Conservation (phyloP, 2,329 filamentous ascomycete genomes). For the Colletotrichum filicis region DNA sequence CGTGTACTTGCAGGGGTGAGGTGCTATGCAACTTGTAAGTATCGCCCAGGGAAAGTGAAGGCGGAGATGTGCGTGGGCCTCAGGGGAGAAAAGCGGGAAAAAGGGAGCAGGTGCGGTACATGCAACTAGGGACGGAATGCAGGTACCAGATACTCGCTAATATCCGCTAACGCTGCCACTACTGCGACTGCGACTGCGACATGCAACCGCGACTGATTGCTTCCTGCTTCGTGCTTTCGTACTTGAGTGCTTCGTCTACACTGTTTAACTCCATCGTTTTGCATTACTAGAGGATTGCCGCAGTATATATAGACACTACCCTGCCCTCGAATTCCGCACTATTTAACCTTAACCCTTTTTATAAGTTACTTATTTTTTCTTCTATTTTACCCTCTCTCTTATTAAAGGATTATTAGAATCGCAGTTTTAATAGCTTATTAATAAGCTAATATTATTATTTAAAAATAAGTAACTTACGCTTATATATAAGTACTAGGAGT, state of each 20-base stretch:
- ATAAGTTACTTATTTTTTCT: too few species aligned
- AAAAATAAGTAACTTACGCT: too few species aligned
- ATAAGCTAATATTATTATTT: too few species aligned
- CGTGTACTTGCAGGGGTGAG: constrained; percentile 32
- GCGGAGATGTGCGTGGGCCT: constrained; percentile 34
- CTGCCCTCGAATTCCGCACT: too few species aligned
- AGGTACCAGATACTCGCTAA: constrained; percentile 34
- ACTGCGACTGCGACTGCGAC: constrained; percentile 6
- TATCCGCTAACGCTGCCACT: constrained; percentile 30
- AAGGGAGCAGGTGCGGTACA: constrained; percentile 29
- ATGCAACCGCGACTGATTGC: constrained; percentile 13
- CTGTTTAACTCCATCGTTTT: too few species aligned
- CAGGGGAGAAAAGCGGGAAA: constrained; percentile 26
- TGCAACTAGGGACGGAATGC: constrained; percentile 28
- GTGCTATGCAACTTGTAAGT: constrained; percentile 31
- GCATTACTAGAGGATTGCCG: too few species aligned
- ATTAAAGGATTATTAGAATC: too few species aligned
- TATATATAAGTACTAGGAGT: too few species aligned
- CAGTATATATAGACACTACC: too few species aligned
- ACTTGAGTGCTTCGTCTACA: neutral
- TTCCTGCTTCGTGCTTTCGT: neutral
- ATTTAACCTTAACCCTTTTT: too few species aligned
- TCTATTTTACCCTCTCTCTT: too few species aligned
- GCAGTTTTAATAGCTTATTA: too few species aligned
- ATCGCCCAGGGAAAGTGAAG: constrained; percentile 30